Conservation (phyloP, 495 filamentous ascomycete genomes). For the Daldinia bambusicola region DNA sequence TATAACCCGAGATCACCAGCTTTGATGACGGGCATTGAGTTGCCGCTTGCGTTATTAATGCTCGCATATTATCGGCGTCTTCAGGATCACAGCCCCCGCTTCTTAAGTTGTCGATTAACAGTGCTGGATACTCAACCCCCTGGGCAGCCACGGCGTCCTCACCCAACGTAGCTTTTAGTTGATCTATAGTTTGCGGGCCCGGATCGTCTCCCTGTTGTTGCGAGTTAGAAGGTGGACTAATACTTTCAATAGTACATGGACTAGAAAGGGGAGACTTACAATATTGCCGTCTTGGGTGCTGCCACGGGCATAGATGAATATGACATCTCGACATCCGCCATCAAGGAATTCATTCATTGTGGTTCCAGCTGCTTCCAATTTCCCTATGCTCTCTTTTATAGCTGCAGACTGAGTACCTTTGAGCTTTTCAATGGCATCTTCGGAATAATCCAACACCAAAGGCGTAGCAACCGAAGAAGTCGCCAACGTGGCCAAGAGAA, state of each 20-base stretch:
- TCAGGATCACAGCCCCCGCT: constrained; percentile 48
- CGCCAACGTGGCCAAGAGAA: constrained; percentile 39
- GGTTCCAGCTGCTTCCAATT: constrained; percentile 31
- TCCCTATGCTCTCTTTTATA: constrained; percentile 2
- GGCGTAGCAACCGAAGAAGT: constrained; percentile 40
- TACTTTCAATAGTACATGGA: neutral
- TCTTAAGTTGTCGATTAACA: constrained; percentile 50
- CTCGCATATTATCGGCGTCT: constrained; percentile 51
- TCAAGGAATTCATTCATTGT: constrained; percentile 57
- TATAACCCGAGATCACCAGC: constrained; percentile 55
- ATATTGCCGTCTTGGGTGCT: constrained; percentile 64
- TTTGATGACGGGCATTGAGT: constrained; percentile 51
- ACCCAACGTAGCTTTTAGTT: constrained; percentile 46
- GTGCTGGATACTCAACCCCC: constrained; percentile 54
- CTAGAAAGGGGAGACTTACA: constrained; percentile 42
- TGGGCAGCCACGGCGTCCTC: constrained; percentile 48
- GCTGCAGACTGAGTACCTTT: constrained; percentile 18
- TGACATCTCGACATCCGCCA: constrained; percentile 57
- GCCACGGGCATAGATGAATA: constrained; percentile 64
- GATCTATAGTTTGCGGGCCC: constrained; percentile 45
- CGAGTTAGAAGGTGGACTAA: neutral
- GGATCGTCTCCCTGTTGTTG: constrained; percentile 33
- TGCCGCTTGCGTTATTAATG: constrained; percentile 48
- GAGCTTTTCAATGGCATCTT: constrained; percentile 28
- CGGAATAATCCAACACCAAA: constrained; percentile 44